phyloP scores from a whole-genome alignment of 768 basidiomycete species.

The Gyrodon lividus region DNA sequence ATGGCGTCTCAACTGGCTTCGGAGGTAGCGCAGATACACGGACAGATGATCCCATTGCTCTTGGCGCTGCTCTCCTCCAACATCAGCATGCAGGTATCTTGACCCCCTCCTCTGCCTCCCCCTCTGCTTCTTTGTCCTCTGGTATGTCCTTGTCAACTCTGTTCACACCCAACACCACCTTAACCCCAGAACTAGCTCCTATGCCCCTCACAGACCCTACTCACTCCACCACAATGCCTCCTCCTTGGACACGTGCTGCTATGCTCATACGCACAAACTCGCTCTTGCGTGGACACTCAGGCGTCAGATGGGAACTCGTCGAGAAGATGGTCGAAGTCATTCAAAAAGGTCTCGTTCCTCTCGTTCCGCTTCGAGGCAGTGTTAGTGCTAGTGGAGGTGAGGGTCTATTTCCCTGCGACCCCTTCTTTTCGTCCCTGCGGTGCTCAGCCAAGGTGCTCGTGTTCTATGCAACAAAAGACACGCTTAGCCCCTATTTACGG shows the following conservation, averaged over 20 bases:
- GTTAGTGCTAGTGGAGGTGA: slow-evolving; percentile 81
- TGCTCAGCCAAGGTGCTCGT: not conserved
- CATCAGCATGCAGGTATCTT: slow-evolving; percentile 74
- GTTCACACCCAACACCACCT: not conserved
- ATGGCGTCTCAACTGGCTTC: slow-evolving; percentile 84
- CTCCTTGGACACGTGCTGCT: slow-evolving; percentile 85
- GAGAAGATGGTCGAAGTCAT: slow-evolving; percentile 76
- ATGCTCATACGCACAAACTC: slow-evolving; percentile 89
- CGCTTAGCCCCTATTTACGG: slow-evolving; percentile 8
- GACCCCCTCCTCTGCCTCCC: slow-evolving; percentile 50
- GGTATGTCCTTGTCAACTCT: slow-evolving; percentile 7
- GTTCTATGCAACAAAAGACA: no score
- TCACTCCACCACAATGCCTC: slow-evolving; percentile 72
- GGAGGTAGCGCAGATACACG: slow-evolving; percentile 89
- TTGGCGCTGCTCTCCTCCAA: slow-evolving; percentile 82
- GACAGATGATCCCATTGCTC: slow-evolving; percentile 67
- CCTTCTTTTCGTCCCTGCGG: no score
- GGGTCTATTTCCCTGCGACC: slow-evolving; percentile 9
- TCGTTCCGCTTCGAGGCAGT: slow-evolving; percentile 81
- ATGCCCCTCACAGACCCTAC: slow-evolving; percentile 74
- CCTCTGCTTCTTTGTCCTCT: not conserved
- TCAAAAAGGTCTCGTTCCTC: slow-evolving; percentile 66
- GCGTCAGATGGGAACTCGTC: slow-evolving; percentile 77
- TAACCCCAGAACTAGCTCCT: slow-evolving; percentile 13
- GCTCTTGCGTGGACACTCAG: slow-evolving; percentile 85